These are phyloP conservation scores for Silene vulgaris DNA, from an alignment of 179 eudicot species.

Conservation along the genomic window DNA sequence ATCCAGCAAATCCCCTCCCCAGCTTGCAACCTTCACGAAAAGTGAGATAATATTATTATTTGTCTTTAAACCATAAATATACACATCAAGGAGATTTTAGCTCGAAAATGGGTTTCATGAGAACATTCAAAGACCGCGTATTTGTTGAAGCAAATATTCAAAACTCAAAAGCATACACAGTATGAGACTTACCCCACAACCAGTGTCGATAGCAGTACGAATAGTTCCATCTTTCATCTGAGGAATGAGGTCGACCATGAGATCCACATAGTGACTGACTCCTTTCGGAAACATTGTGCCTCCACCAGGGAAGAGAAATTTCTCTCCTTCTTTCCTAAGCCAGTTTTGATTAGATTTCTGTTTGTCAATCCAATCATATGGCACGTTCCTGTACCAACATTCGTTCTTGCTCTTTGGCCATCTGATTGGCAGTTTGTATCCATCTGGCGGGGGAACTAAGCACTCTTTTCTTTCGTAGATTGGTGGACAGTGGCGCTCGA, in stretches of 20 bases:
- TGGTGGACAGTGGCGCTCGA: conserved; percentile 96
- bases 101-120: neutral
- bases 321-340: conserved; percentile 91
- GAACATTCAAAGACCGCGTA: neutral
- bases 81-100: neutral
- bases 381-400: conserved; percentile 99
- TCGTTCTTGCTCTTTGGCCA: conserved; percentile 95
- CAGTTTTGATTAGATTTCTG: conserved; percentile 92
- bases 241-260: conserved; percentile 80
- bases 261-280: conserved; percentile 72
- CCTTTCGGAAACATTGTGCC: conserved; percentile 97
- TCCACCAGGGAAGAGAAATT: conserved; percentile 90
- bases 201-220: conserved; percentile 95
- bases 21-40: conserved; percentile 76
- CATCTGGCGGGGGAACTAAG: conserved; percentile 92
- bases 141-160: too few species aligned
- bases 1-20: conserved; percentile 97
- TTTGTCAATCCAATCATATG: conserved; percentile 88
- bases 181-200: conserved; percentile 80
- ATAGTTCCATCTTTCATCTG: conserved; percentile 83
- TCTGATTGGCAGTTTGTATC: conserved; percentile 78
- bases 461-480: conserved; percentile 71
- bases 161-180: neutral
- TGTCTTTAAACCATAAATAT: neutral
- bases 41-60: neutral